Evolutionary conservation across 352 stramenopile genomes (phyloP), one percentile per base, ranked within the genome.

Genomic region (Aphanomyces euteiches): DNA sequence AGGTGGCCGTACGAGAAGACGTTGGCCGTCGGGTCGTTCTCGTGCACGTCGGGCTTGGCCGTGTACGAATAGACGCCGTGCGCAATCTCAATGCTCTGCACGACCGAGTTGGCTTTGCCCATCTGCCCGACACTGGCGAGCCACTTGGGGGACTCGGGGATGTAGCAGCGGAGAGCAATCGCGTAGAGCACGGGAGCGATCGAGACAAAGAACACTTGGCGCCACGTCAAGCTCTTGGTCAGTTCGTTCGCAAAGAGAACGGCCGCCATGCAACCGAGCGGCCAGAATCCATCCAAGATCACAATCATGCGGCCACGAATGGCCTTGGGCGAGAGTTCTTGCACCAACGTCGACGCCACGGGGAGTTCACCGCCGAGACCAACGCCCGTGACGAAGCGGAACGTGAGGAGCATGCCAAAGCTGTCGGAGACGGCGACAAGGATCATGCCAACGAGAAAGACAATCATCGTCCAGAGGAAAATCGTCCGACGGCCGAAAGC

Each of bases 131-230:
- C 65, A 57, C 60, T 73, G 37, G 67, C 72, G 36, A 85, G 74
- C 79, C 79, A 85, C n/a, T 75, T 76, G 53, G 79, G 79, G 8
- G 79, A 85, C 50, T 85, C 79, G 37, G 77, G 74, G 37, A 83
- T 17, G 4, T 48, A 67, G 38, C 79, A 64, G 8, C 67, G 66
- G 38, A 78, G 15, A 39, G 75, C 63, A n/a, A 66, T 37, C 4
- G 72, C 66, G 41, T 77, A 74, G 28, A 82, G 3, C 38, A 78
- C 74, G 40, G 79, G 43, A 19, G 67, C 70, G 38, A 58, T 75
- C 3, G 74, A 59, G 3, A 57, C 21, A 7, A 75, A 17, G 45
- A 82, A 85, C 8, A 79, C 74, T 1, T 64, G 69, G 37, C 77
- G 76, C 79, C 77, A 85, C 56, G 64, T 66, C 40, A 83, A 39